Base-by-base conservation (phyloP, 2,329 filamentous ascomycete species). In the Dothistroma septosporum region DNA sequence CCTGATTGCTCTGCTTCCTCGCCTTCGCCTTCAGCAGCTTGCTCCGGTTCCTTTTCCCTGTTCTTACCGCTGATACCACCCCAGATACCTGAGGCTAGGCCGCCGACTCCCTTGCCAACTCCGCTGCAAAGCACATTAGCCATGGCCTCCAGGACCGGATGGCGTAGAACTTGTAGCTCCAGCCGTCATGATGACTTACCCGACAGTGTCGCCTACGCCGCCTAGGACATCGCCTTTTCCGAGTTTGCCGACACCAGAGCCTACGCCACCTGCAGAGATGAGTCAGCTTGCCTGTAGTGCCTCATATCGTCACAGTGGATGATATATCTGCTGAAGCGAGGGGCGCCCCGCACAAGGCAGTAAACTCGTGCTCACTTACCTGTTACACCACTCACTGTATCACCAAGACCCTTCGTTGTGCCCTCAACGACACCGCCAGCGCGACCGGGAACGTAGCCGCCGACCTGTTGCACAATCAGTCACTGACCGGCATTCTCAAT, bases 221-320 rank as follows among this genome's bases (percentile, higher is more conserved):
- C 78, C 78, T 24, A 79, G 68, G 1, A 80, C 67, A 66, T 80
- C 76, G 0, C 78, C 78, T 52, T 75, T 76, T 0, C 78, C 77
- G 1, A 80, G 56, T 63, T 78, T 78, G 2, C 74, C 75, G 5
- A 80, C 76, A 1, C 77, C 77, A n/a, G 77, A 76, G 4, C 78
- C 78, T 2, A 80, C 53, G 2, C 78, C 78, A 4, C 74, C 70
- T 6, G 50, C 11, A 24, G 19, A 14, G 14, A n/a, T 8, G 0
- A 16, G 41, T 11, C 10, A 50, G 4, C 19, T 35, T 10, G n/a
- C 1, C 21, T 35, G 5, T 9, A 44, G 14, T 19, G 14, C 3
- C 8, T 1, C 41, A 19, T 4, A n/a, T 12, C 35, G 16, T 37
- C 35, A 37, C 11, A 11, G 35, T 11, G 35, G 35, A 11, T 37